Evolutionary conservation across 306 rosid species (phyloP), one percentile per base, ranked within the genome.

Genomic region (Cucurbita pepo): DNA sequence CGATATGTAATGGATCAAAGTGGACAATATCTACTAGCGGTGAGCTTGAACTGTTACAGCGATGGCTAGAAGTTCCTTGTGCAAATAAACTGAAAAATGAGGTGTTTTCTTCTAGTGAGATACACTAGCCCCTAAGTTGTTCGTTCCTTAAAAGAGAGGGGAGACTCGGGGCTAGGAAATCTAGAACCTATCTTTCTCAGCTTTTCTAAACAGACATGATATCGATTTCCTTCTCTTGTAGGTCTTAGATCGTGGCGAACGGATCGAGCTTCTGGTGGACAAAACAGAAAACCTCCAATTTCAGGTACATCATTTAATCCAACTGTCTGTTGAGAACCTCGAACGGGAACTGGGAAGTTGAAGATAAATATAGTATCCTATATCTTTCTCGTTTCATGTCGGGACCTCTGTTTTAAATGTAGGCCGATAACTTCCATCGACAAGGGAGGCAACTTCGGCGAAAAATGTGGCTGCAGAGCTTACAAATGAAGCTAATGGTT

Each of bases 201-300:
- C 13, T 62, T 8, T 13, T 64, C 41, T 7, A 13, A 2, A 48
- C 38, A 25, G 21, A 47, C 14, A 25, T 69, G 45, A 69, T 69
- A 22, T 16, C 73, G 0, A 69, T 69, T 30, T 14, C n/a, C 21
- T 45, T 6, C 58, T 14, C 22, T 77, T 79, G 84, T 75, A 94
- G 98, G 98, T 90, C 82, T 82, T 94, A 94, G 98, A 94, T 78
- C 98, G 98, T 73, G 98, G 98, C 9, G 98, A 94, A 86, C 89
- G 84, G 81, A 94, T 94, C 60, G 98, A 94, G 77, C 95, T 94
- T 77, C 81, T 94, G 80, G 98, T 94, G 45, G 98, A 94, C 82
- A 94, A 94, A 83, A 85, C 98, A 12, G 98, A 94, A 80, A 94
- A 86, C 75, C 79, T 94, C 72, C 98, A 94, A 86, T 94, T 94